phyloP scores from a whole-genome alignment of 2,329 filamentous ascomycete genomes.

The Tolypocladium nubicola region DNA sequence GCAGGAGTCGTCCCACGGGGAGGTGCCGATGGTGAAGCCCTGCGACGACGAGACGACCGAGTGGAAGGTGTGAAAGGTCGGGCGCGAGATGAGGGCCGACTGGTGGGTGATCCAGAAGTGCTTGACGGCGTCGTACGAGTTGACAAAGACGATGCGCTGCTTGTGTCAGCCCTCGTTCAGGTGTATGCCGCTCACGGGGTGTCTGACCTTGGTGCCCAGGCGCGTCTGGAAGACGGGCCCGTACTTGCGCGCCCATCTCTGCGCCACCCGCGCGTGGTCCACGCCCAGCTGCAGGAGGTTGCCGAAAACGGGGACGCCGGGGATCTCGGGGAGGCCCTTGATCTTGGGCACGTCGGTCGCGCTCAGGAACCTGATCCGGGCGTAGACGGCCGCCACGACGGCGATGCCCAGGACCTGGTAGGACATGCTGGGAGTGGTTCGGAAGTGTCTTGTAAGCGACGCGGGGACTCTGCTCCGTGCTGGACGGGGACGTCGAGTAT shows the following conservation, averaged over 20 bases:
- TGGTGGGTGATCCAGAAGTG: slow-evolving; percentile 72
- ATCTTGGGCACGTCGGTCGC: slow-evolving; percentile 48
- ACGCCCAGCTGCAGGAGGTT: slow-evolving; percentile 51
- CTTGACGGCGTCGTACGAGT: slow-evolving; percentile 64
- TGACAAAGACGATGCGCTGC: slow-evolving; percentile 64
- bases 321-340: slow-evolving; percentile 50
- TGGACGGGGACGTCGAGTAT: not conserved
- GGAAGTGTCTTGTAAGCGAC: not conserved
- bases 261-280: slow-evolving; percentile 42
- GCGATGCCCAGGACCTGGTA: slow-evolving; percentile 9
- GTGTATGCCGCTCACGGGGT: no score
- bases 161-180: not conserved
- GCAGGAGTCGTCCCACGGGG: slow-evolving; percentile 74
- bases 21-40: slow-evolving; percentile 74
- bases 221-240: slow-evolving; percentile 56
- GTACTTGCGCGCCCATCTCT: slow-evolving; percentile 48
- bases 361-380: slow-evolving; percentile 22
- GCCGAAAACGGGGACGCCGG: slow-evolving; percentile 51
- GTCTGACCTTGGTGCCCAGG: slow-evolving; percentile 57
- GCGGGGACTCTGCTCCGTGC: not conserved
- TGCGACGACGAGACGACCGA: slow-evolving; percentile 66
- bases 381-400: slow-evolving; percentile 8
- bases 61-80: slow-evolving; percentile 73
- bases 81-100: slow-evolving; percentile 65
- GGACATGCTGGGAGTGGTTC: slow-evolving; percentile 3